phyloP scores from a whole-genome alignment of 176 grass and related monocot species.

The Dendrocalamus sinicus region DNA sequence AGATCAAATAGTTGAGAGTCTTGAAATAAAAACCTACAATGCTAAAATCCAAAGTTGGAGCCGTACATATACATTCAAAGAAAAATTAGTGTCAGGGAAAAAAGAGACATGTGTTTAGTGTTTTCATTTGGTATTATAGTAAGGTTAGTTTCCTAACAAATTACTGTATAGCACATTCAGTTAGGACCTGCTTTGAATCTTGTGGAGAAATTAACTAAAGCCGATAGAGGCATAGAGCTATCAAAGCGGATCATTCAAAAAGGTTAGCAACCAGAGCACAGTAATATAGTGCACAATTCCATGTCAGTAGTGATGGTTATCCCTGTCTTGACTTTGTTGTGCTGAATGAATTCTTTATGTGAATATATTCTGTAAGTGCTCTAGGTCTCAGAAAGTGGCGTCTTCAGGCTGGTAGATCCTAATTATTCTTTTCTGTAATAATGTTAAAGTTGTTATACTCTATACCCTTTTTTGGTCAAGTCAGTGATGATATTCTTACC shows the following conservation, averaged over 20 bases:
- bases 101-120: neutral
- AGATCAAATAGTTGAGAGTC: too few species aligned
- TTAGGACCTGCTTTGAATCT: constrained; percentile 1
- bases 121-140: constrained; percentile 31
- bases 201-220: constrained; percentile 17
- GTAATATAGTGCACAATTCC: constrained; percentile 5
- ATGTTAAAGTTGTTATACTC: constrained; percentile 41
- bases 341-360: constrained; percentile 46
- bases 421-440: constrained; percentile 43
- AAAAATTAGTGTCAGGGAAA: constrained; percentile 23
- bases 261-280: constrained; percentile 34
- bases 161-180: constrained; percentile 23
- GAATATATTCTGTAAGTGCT: constrained; percentile 45
- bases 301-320: constrained; percentile 41
- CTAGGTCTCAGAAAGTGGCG: constrained; percentile 38
- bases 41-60: neutral
- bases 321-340: constrained; percentile 36
- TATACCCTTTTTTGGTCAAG: constrained; percentile 46
- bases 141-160: constrained; percentile 11
- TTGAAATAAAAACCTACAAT: too few species aligned
- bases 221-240: neutral
- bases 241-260: constrained; percentile 18
- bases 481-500: constrained; percentile 39
- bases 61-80: neutral
- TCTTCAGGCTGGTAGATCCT: constrained; percentile 35